Conservation (phyloP, 148 eudicot genomes). For the Arbutus unedo region DNA sequence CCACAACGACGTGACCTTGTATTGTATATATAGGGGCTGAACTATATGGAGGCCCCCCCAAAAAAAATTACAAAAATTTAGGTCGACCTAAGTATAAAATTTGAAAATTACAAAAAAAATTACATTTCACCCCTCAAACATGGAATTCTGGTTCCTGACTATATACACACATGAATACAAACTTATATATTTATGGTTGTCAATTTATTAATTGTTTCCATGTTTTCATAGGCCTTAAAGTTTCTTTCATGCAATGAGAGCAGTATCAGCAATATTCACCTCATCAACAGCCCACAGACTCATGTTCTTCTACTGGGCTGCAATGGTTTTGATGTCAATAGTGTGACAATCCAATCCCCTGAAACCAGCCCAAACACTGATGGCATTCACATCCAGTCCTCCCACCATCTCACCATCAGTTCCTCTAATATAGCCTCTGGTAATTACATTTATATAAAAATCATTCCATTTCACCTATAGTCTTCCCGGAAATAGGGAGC, state of each 20-base stretch:
- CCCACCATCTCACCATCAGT: slow-evolving; percentile 34
- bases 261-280: slow-evolving; percentile 32
- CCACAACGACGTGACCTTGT: too few species aligned
- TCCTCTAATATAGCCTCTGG: slow-evolving; percentile 40
- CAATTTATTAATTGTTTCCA: neutral
- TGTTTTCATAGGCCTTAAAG: slow-evolving; percentile 45
- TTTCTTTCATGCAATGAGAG: slow-evolving; percentile 47
- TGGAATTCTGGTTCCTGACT: too few species aligned
- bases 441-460: neutral
- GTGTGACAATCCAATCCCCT: slow-evolving; percentile 45
- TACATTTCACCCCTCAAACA: too few species aligned
- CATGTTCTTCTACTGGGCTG: slow-evolving; percentile 39
- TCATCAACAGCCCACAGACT: slow-evolving; percentile 57
- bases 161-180: too few species aligned
- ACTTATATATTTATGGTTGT: neutral
- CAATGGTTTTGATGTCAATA: slow-evolving; percentile 27
- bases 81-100: too few species aligned
- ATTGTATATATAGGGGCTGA: too few species aligned
- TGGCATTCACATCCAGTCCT: slow-evolving; percentile 58
- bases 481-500: too few species aligned
- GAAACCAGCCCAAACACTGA: slow-evolving; percentile 64
- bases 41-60: too few species aligned
- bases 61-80: too few species aligned
- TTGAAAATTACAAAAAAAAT: too few species aligned
- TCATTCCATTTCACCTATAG: too few species aligned